These are phyloP conservation scores for Saturnispora quitensis DNA, from an alignment of 805 yeast species.

Conservation along the genomic window DNA sequence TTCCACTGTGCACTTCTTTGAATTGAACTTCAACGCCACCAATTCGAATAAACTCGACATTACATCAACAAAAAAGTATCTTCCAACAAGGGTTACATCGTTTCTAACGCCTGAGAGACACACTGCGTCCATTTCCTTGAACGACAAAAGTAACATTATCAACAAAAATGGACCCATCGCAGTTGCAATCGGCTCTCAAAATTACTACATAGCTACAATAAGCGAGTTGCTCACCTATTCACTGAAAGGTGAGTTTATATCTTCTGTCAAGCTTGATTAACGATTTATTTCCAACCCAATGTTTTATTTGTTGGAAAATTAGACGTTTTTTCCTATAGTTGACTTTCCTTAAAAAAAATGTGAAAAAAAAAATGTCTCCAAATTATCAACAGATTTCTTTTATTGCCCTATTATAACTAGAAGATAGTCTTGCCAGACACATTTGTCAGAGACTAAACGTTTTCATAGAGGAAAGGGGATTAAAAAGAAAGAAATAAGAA, in stretches of 20 bases:
- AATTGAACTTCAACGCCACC: not conserved
- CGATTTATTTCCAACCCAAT: not conserved
- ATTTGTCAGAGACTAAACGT: not conserved
- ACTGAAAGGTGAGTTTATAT: not conserved
- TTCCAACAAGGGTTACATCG: slow-evolving; percentile 73
- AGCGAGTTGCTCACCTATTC: not conserved
- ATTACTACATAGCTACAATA: slow-evolving; percentile 58
- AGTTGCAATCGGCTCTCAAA: slow-evolving; percentile 29
- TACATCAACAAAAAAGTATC: slow-evolving; percentile 28
- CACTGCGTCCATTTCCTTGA: slow-evolving; percentile 75
- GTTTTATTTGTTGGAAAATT: not conserved
- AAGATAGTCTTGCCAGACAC: not conserved
- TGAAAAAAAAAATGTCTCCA: slow-evolving; percentile 1
- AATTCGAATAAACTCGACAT: not conserved
- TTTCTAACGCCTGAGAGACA: slow-evolving; percentile 84
- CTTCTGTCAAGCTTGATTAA: not conserved
- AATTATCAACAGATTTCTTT: not conserved
- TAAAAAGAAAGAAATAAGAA: not conserved
- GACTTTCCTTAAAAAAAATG: not conserved
- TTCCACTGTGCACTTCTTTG: slow-evolving; percentile 84
- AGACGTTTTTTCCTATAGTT: not conserved
- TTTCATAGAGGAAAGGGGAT: not conserved
- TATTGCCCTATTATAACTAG: not conserved
- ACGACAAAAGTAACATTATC: not conserved
- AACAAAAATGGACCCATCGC: slow-evolving; percentile 17